Evolutionary conservation across 106 monocot species (phyloP), one percentile per base, ranked within the genome.

Genomic region (Ottelia alismoides): DNA sequence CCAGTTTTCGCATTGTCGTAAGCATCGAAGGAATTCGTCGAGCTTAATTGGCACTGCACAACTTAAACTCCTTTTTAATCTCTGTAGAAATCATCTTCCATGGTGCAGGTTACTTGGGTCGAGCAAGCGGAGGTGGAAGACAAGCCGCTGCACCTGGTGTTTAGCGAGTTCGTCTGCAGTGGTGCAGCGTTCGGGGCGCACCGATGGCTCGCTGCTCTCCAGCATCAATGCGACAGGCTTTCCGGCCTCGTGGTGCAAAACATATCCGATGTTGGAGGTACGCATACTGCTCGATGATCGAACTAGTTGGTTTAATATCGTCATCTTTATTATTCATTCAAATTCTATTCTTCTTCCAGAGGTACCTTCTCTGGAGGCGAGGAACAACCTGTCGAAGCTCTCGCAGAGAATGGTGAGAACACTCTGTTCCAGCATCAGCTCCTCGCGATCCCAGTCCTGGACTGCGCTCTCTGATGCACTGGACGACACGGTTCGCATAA

Each of bases 341-440:
- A n/a, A n/a, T n/a, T n/a, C n/a, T n/a, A n/a, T n/a, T n/a, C n/a
- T n/a, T 43, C 29, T 44, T 46, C 21, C 70, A 90, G 98, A 86
- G 3, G 80, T 90, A 29, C 74, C 85, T 0, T 68, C 90, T 1
- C 78, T 74, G 3, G 90, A 99, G 62, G 90, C 72, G 20, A 79
- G 90, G 47, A 85, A 79, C 67, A 99, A 91, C 54, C 79, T 91
- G 85, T 86, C 91, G 90, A 86, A 64, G 30, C 79, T 99, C 23
- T 79, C 98, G 1, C 98, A 91, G 10, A 69, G 98, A 44, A 91
- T 99, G 98, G 60, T 99, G 6, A 79, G 65, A 30, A 80, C 77
- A 2, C 86, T 90, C 53, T 83, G 83, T 55, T 50, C 62, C 20
- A 86, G 73, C 52, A 68, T 99, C 3, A 78, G 75, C 35, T n/a